These are phyloP conservation scores for Eudorina sp. DNA, from an alignment of 139 green algal species.

Conservation along the genomic window DNA sequence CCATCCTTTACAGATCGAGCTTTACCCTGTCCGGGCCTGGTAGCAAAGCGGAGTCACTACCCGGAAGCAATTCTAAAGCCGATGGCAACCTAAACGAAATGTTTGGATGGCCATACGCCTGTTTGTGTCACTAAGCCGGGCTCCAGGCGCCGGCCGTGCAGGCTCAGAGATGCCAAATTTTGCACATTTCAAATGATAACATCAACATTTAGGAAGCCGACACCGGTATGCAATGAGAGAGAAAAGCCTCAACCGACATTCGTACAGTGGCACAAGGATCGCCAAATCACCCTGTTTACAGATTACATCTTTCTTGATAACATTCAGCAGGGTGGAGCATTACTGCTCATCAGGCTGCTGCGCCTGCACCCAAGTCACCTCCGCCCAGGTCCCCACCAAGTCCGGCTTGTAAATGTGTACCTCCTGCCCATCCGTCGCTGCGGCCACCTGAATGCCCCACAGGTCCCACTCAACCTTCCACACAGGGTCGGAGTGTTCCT, in stretches of 20 bases:
- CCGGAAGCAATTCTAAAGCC: background rate
- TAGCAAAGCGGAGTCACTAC: background rate
- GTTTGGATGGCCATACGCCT: background rate
- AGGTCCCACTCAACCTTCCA: conserved; percentile 66
- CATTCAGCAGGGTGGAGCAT: too few species aligned
- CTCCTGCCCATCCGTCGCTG: conserved; percentile 37
- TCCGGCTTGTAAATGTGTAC: conserved; percentile 57
- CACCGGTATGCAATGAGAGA: background rate
- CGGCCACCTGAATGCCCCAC: conserved; percentile 60
- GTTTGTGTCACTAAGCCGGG: background rate
- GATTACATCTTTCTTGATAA: too few species aligned
- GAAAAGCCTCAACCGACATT: too few species aligned
- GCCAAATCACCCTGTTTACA: too few species aligned
- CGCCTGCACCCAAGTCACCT: conserved; percentile 16
- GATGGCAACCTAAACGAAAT: background rate
- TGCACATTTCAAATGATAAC: background rate
- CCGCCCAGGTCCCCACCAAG: conserved; percentile 50
- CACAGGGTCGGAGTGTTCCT: conserved; percentile 44
- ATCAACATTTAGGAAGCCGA: background rate
- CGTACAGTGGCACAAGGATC: too few species aligned
- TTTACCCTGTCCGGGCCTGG: background rate
- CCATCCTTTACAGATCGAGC: background rate
- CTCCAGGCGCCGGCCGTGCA: background rate
- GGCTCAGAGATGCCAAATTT: background rate
- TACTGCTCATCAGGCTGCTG: background rate